Percentiles rank a stretch among this genome's conserved stretches.
Conservation (phyloP, 2,329 filamentous ascomycete genomes). For the Periconia sp. region DNA sequence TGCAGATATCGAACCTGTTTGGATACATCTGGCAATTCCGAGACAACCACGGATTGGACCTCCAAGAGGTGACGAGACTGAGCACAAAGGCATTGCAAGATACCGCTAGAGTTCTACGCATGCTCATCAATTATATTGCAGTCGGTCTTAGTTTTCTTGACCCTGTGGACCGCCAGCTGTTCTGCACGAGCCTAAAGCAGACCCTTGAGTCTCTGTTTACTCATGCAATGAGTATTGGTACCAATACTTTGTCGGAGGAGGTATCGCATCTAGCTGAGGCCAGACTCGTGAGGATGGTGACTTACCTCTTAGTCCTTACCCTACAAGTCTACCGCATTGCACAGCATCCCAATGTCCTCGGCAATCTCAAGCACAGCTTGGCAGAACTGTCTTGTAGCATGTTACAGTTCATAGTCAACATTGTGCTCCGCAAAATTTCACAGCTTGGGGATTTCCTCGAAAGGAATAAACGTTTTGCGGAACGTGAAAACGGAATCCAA, state of each 20-base stretch:
- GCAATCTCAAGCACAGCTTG: slow-evolving; percentile 16
- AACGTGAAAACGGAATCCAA: slow-evolving; percentile 53
- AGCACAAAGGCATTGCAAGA: slow-evolving; percentile 5
- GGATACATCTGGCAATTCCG: slow-evolving; percentile 9
- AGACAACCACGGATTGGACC: not conserved
- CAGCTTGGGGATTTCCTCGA: slow-evolving; percentile 50
- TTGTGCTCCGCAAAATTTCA: slow-evolving; percentile 33
- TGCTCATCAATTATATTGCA: slow-evolving; percentile 53
- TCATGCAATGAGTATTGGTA: slow-evolving; percentile 20
- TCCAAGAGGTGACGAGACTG: not conserved
- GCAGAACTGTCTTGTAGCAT: slow-evolving; percentile 35
- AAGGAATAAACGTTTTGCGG: slow-evolving; percentile 43
- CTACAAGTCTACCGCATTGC: slow-evolving; percentile 36
- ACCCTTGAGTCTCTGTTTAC: slow-evolving; percentile 40
- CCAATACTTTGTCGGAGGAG: slow-evolving; percentile 1
- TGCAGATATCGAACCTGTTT: slow-evolving; percentile 27
- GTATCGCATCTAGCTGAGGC: not conserved
- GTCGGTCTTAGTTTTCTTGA: slow-evolving; percentile 56
- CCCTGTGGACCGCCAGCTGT: slow-evolving; percentile 54
- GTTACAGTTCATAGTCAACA: slow-evolving; percentile 40
- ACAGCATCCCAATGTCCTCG: slow-evolving; percentile 24
- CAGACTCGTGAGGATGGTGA: slow-evolving; percentile 19
- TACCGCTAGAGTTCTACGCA: slow-evolving; percentile 41
- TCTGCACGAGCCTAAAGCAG: slow-evolving; percentile 46
- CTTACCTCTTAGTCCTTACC: slow-evolving; percentile 31